Percentiles rank a stretch among this genome's conserved stretches.
Conservation (phyloP, 495 filamentous ascomycete species). For the Cercophora newfieldiana region DNA sequence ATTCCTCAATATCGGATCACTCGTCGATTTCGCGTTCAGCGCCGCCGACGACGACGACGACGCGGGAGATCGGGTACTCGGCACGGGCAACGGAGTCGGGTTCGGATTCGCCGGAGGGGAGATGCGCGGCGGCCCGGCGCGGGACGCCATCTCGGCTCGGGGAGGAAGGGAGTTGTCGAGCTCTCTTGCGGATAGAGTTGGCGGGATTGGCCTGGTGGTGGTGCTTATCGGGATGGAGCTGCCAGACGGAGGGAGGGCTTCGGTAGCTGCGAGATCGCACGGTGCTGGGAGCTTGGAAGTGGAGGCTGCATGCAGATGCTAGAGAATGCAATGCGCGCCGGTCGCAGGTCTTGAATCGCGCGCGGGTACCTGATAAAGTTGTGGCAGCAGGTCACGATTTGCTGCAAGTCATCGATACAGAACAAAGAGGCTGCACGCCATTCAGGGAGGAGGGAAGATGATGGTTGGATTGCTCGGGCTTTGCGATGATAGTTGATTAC, state of each 20-base stretch:
- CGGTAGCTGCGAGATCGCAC: neutral
- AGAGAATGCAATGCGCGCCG: neutral
- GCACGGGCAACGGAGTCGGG: constrained; percentile 19
- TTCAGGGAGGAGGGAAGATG: neutral
- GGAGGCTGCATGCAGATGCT: too few relatives aligned
- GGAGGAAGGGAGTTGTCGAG: neutral
- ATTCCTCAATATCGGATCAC: constrained; percentile 70
- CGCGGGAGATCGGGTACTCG: neutral
- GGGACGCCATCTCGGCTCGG: constrained; percentile 8
- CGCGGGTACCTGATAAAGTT: neutral
- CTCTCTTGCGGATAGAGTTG: too few relatives aligned
- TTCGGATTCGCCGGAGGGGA: constrained; percentile 30
- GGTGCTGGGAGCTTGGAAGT: neutral
- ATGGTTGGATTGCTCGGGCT: neutral
- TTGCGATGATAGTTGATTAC: neutral
- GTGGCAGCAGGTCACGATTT: neutral
- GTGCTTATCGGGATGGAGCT: neutral
- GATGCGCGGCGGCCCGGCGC: neutral
- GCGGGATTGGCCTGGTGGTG: neutral
- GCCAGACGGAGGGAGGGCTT: neutral
- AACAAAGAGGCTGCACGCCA: neutral
- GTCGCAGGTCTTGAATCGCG: neutral
- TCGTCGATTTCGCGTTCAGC: constrained; percentile 34
- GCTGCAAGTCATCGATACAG: neutral
- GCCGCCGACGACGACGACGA: neutral